Conservation (phyloP, 2,329 filamentous ascomycete genomes). For the Aureobasidium melanogenum region DNA sequence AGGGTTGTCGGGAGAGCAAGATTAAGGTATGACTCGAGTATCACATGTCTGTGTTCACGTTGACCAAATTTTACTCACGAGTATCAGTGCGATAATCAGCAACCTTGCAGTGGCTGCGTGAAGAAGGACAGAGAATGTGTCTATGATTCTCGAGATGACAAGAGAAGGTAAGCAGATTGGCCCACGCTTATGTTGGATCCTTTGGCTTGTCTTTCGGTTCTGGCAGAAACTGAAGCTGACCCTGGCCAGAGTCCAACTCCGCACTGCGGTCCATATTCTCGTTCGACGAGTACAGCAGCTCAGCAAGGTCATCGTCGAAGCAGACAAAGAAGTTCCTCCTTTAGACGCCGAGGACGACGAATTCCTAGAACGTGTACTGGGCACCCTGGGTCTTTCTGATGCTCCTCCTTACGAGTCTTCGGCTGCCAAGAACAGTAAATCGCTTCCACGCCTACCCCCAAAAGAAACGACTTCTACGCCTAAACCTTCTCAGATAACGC, state of each 20-base stretch:
- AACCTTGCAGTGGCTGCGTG: slow-evolving; percentile 18
- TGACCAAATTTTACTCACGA: background rate
- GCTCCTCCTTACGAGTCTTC: background rate
- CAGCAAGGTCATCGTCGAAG: slow-evolving; percentile 2
- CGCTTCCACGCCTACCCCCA: background rate
- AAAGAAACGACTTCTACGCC: background rate
- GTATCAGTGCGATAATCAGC: slow-evolving; percentile 14
- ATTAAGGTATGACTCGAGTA: slow-evolving; percentile 10
- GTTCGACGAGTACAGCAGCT: background rate
- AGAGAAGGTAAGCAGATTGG: slow-evolving; percentile 18
- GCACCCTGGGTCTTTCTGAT: slow-evolving; percentile 9
- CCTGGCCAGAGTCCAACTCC: background rate
- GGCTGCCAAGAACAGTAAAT: background rate
- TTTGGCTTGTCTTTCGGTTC: too few species aligned
- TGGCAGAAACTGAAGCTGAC: background rate
- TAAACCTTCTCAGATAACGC: background rate
- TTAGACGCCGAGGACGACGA: slow-evolving; percentile 25
- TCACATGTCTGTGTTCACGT: background rate
- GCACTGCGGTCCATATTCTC: slow-evolving; percentile 1
- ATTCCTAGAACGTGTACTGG: slow-evolving; percentile 28
- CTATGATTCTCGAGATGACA: slow-evolving; percentile 23
- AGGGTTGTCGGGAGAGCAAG: slow-evolving; percentile 16
- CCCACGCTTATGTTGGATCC: background rate
- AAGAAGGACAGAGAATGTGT: slow-evolving; percentile 20
- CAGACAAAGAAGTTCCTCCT: slow-evolving; percentile 7